phyloP scores from a whole-genome alignment of 2,329 filamentous ascomycete species.

The Verticillium isaacii region DNA sequence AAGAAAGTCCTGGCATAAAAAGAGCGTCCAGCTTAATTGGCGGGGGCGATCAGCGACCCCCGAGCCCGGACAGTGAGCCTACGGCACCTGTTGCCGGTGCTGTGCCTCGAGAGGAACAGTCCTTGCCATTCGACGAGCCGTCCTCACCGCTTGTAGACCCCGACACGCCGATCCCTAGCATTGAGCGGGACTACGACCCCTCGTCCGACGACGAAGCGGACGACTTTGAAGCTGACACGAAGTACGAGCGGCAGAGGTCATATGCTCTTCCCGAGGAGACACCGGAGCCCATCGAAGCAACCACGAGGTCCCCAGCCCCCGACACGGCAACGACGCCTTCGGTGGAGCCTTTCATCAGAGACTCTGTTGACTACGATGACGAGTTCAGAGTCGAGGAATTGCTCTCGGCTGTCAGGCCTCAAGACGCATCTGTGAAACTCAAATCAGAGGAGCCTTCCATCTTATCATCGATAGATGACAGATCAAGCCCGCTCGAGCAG shows the following conservation, averaged over 20 bases:
- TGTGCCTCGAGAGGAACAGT: background rate
- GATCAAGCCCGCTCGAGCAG: background rate
- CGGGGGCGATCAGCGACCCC: background rate
- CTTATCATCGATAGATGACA: background rate
- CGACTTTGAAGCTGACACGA: background rate
- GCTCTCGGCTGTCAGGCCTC: background rate
- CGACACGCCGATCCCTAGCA: background rate
- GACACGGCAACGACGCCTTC: background rate
- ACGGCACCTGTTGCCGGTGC: background rate
- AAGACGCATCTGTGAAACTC: background rate
- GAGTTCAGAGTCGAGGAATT: background rate
- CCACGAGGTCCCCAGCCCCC: background rate
- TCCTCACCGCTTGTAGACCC: background rate
- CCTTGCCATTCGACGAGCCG: background rate
- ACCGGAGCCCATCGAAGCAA: background rate
- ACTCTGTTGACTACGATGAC: background rate
- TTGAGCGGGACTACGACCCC: background rate
- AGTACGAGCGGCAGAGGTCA: background rate
- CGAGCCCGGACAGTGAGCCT: background rate
- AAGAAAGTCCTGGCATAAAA: background rate
- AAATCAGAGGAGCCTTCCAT: background rate
- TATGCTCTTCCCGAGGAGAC: background rate
- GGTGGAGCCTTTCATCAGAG: background rate
- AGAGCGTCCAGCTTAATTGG: conserved; percentile 1
- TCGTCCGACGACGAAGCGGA: background rate